Conservation (phyloP, 768 basidiomycete species). For the Chalciporus pseudorubinellus region DNA sequence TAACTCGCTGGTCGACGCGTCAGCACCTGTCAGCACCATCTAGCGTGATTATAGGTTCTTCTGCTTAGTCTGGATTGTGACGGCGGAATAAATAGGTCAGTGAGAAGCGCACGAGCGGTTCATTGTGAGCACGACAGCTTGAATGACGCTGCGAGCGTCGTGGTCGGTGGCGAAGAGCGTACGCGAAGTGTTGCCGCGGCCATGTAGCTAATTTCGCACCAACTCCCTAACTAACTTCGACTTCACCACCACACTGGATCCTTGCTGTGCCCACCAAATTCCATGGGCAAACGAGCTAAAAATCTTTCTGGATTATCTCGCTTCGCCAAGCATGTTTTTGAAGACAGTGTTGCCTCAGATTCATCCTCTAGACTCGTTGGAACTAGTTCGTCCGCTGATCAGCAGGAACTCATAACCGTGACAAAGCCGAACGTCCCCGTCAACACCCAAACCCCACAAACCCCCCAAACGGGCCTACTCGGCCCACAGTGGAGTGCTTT, state of each 20-base stretch:
- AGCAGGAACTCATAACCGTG: background rate
- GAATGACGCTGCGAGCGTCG: background rate
- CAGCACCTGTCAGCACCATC: no score
- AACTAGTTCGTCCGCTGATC: background rate
- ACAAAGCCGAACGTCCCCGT: background rate
- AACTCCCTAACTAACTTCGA: no score
- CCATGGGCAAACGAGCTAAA: constrained; percentile 43
- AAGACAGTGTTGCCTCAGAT: constrained; percentile 10
- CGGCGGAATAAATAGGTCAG: no score
- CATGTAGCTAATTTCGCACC: no score
- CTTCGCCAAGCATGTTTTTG: constrained; percentile 42
- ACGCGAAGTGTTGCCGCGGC: no score
- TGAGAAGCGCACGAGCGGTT: no score
- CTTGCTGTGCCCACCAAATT: background rate
- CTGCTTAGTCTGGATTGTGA: no score
- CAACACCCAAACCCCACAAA: constrained; percentile 22
- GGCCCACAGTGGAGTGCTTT: constrained; percentile 41
- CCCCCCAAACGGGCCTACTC: constrained; percentile 17
- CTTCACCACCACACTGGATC: no score
- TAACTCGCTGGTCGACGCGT: no score
- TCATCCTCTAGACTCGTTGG: constrained; percentile 3
- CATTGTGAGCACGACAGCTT: background rate
- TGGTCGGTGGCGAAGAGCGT: no score
- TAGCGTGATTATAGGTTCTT: no score
- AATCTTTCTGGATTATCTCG: constrained; percentile 42